Conservation (phyloP, 768 basidiomycete species). For the Serpula lacrymans region DNA sequence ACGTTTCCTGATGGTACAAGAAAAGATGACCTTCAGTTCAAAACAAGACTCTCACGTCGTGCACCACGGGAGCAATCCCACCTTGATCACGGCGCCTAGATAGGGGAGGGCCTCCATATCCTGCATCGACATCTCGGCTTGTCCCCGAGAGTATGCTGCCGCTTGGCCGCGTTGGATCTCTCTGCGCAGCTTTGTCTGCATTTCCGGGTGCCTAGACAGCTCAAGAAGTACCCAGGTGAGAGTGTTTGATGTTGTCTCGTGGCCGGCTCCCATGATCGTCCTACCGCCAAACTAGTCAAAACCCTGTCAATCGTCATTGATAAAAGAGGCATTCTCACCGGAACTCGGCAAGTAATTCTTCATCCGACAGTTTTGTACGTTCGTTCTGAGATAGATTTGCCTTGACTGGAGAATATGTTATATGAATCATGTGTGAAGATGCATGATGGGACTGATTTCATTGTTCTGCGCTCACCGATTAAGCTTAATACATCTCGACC, state of each 20-base stretch:
- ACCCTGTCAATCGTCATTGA: slow-evolving; percentile 4
- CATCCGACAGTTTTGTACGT: slow-evolving; percentile 19
- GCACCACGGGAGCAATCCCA: too few relatives aligned
- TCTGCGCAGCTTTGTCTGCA: slow-evolving; percentile 58
- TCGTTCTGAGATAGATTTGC: slow-evolving; percentile 24
- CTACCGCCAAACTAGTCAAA: slow-evolving; percentile 26
- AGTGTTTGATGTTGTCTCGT: slow-evolving; percentile 61
- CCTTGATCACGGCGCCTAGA: slow-evolving; percentile 42
- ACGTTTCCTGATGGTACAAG: slow-evolving; percentile 18
- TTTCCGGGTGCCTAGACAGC: slow-evolving; percentile 52
- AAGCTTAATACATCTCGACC: slow-evolving; percentile 25
- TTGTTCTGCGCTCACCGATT: slow-evolving; percentile 29
- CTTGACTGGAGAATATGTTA: slow-evolving; percentile 15
- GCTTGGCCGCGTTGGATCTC: slow-evolving; percentile 39
- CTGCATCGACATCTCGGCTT: slow-evolving; percentile 33
- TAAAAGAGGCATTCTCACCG: slow-evolving; percentile 11
- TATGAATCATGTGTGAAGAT: too few relatives aligned
- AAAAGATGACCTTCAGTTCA: neutral
- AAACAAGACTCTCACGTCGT: neutral
- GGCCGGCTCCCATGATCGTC: slow-evolving; percentile 42
- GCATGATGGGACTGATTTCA: neutral
- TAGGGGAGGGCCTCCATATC: slow-evolving; percentile 57
- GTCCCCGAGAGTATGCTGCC: slow-evolving; percentile 31
- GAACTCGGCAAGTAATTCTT: slow-evolving; percentile 10
- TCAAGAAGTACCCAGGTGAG: slow-evolving; percentile 62